phyloP scores from a whole-genome alignment of 116 monocot species.

The Papilionanthe hybrid region DNA sequence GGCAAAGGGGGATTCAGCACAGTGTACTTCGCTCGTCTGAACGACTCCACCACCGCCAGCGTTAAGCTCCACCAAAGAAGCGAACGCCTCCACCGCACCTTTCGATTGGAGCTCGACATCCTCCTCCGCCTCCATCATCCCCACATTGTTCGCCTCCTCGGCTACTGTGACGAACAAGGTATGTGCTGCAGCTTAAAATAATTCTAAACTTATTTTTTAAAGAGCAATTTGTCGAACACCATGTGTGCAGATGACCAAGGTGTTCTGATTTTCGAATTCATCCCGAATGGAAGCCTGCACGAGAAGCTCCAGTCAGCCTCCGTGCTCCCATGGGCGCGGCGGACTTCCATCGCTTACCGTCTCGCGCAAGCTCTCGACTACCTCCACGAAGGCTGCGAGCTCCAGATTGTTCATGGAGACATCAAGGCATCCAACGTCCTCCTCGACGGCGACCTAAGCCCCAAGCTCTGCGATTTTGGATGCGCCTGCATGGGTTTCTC shows the following conservation, averaged over 20 bases:
- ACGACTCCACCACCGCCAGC: slow-evolving; percentile 25
- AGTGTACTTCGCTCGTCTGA: slow-evolving; percentile 45
- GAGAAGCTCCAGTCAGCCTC: slow-evolving; percentile 46
- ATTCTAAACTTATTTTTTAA: too few species aligned
- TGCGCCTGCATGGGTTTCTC: slow-evolving; percentile 70
- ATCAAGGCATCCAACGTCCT: slow-evolving; percentile 78
- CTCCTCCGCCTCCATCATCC: slow-evolving; percentile 51
- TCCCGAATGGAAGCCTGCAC: slow-evolving; percentile 65
- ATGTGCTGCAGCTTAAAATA: neutral
- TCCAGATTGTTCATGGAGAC: slow-evolving; percentile 71
- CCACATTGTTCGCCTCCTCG: slow-evolving; percentile 65
- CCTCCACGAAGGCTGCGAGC: slow-evolving; percentile 69
- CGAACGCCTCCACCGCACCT: slow-evolving; percentile 57
- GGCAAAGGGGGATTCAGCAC: slow-evolving; percentile 80
- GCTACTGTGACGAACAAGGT: slow-evolving; percentile 72
- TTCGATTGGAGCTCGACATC: slow-evolving; percentile 67
- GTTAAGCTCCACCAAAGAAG: slow-evolving; percentile 54
- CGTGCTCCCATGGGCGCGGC: slow-evolving; percentile 39
- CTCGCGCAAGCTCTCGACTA: slow-evolving; percentile 57
- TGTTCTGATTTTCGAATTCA: slow-evolving; percentile 66
- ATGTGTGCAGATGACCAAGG: slow-evolving; percentile 17
- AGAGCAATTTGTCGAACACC: too few species aligned
- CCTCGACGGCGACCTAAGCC: slow-evolving; percentile 29
- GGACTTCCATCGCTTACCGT: slow-evolving; percentile 41
- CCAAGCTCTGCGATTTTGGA: slow-evolving; percentile 84